phyloP scores from a whole-genome alignment of 371 early-diverging fungal species.

The Batkoa obscura region DNA sequence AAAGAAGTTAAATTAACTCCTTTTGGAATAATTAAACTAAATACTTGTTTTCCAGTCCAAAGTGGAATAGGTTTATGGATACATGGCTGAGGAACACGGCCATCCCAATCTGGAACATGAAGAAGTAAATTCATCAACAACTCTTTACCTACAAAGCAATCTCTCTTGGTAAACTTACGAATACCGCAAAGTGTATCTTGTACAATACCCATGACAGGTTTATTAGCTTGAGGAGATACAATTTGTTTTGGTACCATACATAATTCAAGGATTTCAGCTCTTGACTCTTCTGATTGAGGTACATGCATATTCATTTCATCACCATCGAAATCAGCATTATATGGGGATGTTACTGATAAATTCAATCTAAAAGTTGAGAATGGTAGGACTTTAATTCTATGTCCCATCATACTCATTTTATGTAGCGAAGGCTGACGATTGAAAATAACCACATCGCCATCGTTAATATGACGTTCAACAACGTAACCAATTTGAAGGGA shows the following conservation, averaged over 20 bases:
- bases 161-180: conserved; percentile 90
- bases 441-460: conserved; percentile 97
- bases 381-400: conserved; percentile 95
- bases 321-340: conserved; percentile 99
- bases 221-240: conserved; percentile 95
- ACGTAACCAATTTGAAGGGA: conserved; percentile 83
- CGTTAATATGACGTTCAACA: conserved; percentile 94
- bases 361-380: conserved; percentile 98
- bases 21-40: conserved; percentile 83
- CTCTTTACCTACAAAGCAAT: conserved; percentile 78
- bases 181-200: conserved; percentile 98
- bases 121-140: conserved; percentile 89
- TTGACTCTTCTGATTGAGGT: conserved; percentile 91
- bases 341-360: conserved; percentile 97
- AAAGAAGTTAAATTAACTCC: conserved; percentile 63
- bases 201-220: conserved; percentile 99
- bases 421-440: conserved; percentile 99
- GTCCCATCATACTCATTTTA: conserved; percentile 99
- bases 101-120: conserved; percentile 95
- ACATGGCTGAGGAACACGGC: conserved; percentile 78
- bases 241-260: conserved; percentile 97
- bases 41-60: conserved; percentile 98
- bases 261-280: conserved; percentile 90
- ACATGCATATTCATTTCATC: conserved; percentile 99
- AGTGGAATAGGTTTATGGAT: conserved; percentile 90